Conservation (phyloP, 345 rosid genomes). For the Kandelia obovata region DNA sequence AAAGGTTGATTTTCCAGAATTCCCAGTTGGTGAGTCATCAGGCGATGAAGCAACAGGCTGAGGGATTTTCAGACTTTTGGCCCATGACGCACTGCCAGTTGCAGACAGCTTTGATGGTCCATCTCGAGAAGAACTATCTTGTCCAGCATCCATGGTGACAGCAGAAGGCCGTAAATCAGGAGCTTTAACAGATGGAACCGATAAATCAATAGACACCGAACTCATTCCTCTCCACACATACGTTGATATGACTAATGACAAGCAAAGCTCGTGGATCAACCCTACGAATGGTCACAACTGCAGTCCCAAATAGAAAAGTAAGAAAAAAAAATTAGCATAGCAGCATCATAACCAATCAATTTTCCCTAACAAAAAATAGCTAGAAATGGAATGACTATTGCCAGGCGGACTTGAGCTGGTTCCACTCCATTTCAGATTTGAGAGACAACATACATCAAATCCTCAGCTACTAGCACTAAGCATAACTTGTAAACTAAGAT, state of each 20-base stretch:
- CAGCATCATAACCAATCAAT: neutral
- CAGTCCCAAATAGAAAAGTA: neutral
- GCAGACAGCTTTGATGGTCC: constrained; percentile 57
- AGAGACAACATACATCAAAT: neutral
- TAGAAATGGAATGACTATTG: constrained; percentile 1
- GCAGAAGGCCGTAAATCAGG: constrained; percentile 39
- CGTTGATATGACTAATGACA: constrained; percentile 14
- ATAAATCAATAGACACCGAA: constrained; percentile 43
- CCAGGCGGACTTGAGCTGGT: constrained; percentile 8
- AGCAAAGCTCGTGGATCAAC: constrained; percentile 12
- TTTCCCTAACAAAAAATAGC: neutral
- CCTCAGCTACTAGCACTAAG: neutral
- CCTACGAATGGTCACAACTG: constrained; percentile 3
- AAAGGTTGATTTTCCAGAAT: constrained; percentile 57
- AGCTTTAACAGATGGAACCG: constrained; percentile 37
- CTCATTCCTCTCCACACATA: constrained; percentile 34
- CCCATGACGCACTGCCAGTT: constrained; percentile 62
- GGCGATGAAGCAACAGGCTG: constrained; percentile 50
- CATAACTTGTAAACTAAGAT: too few species aligned
- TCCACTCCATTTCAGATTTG: constrained; percentile 5
- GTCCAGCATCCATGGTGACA: constrained; percentile 24
- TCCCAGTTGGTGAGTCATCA: constrained; percentile 45
- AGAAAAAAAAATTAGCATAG: neutral
- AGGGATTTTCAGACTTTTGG: constrained; percentile 68
- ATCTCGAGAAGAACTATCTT: constrained; percentile 40